Conservation (phyloP, 441 rosid genomes). For the Euphorbia corollata region DNA sequence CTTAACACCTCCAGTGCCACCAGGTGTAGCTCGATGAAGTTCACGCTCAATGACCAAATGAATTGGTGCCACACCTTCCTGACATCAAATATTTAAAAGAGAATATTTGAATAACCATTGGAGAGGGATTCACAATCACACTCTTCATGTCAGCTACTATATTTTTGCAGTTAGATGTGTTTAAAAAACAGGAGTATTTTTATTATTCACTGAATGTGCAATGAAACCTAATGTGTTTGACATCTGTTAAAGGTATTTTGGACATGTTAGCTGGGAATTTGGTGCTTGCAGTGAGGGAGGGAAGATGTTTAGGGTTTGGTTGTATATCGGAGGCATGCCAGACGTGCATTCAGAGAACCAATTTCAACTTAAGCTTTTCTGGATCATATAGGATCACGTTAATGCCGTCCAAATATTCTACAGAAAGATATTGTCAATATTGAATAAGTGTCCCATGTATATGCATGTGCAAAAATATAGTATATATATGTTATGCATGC, state of each 20-base stretch:
- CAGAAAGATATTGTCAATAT: background rate
- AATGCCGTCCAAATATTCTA: no score
- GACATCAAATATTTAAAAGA: conserved; percentile 19
- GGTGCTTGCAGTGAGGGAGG: background rate
- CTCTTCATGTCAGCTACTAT: background rate
- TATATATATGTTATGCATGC: background rate
- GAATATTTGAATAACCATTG: background rate
- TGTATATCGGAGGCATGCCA: no score
- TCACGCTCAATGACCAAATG: conserved; percentile 38
- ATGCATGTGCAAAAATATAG: background rate
- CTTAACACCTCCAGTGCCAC: conserved; percentile 50
- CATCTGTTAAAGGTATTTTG: background rate
- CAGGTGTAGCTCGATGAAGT: conserved; percentile 42
- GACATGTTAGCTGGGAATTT: background rate
- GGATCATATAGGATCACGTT: background rate
- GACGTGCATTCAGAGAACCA: background rate
- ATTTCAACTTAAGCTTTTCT: background rate
- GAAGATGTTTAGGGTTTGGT: no score
- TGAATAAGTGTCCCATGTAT: background rate
- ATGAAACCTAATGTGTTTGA: no score
- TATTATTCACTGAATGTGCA: background rate
- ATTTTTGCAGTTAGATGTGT: conserved; percentile 1
- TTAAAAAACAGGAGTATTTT: background rate
- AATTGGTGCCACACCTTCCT: conserved; percentile 44
- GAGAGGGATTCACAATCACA: background rate